These are phyloP conservation scores for Juglanconis oblonga DNA, from an alignment of 2,329 filamentous ascomycete species.

Conservation along the genomic window DNA sequence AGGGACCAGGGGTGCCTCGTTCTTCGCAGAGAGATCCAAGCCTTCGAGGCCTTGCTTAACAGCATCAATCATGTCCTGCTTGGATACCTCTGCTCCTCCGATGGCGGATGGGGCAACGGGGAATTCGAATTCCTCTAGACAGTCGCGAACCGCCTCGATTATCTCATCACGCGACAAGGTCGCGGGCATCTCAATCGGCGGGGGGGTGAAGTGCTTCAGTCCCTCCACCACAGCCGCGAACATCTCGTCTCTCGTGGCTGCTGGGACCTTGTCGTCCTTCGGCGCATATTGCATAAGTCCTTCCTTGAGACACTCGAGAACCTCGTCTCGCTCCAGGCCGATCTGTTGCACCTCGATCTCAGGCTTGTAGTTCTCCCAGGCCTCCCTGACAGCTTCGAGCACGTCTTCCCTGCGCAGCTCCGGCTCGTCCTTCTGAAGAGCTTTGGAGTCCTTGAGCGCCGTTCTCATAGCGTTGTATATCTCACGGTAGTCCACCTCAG, in stretches of 20 bases:
- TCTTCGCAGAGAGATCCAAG: conserved; percentile 22
- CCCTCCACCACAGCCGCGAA: conserved; percentile 83
- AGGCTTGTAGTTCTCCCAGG: conserved; percentile 92
- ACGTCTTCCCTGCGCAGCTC: conserved; percentile 77
- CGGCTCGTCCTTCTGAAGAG: conserved; percentile 41
- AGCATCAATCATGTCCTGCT: conserved; percentile 62
- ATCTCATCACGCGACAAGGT: conserved; percentile 78
- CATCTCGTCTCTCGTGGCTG: conserved; percentile 78
- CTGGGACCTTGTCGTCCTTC: conserved; percentile 48
- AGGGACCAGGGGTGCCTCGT: conserved; percentile 20
- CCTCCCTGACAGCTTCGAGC: conserved; percentile 80
- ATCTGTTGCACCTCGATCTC: conserved; percentile 89
- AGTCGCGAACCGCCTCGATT: conserved; percentile 78
- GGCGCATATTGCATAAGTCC: conserved; percentile 74
- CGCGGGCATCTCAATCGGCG: conserved; percentile 66
- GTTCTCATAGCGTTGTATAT: conserved; percentile 82
- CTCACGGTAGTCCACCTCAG: conserved; percentile 71
- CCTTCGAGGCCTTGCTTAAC: conserved; percentile 46
- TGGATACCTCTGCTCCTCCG: conserved; percentile 51
- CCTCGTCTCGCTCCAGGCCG: conserved; percentile 85
- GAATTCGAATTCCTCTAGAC: conserved; percentile 80
- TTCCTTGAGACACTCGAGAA: conserved; percentile 81
- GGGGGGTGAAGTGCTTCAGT: conserved; percentile 75
- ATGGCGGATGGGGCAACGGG: conserved; percentile 58
- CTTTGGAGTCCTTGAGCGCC: conserved; percentile 63